Base-by-base conservation (phyloP, 345 rosid genomes). In the Populus tremula region DNA sequence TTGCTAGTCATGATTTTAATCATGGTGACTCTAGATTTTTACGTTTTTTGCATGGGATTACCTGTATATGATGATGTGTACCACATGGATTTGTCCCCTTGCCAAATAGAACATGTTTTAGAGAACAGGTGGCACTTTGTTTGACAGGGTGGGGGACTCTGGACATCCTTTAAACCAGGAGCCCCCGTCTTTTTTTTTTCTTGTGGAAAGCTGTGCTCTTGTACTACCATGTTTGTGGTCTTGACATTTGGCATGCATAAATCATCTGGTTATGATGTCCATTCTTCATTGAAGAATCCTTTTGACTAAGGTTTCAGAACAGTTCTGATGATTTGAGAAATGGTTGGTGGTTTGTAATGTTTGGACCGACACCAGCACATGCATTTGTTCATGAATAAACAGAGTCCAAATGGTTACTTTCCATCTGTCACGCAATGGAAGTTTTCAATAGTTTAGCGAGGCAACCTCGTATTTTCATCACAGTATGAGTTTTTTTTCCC, bases 41-140 rank as follows among this genome's bases (percentile, higher is more conserved):
- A 43, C 47, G 47, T 43, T 43, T 43, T 13, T 43, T 43, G 47
- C 47, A 10, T 59, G 64, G 29, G 29, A 23, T 29, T 29, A 54
- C 35, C 2, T 61, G 29, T 63, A 27, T 64, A 45, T 25, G 75
- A 3, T 72, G 72, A 21, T 20, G 18, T 20, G 71, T 45, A 63
- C 23, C 65, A 13, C 70, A 4, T 33, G 68, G 35, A n/a, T 62
- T 36, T 20, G 74, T 71, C 70, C 72, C 54, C 74, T 68, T 66
- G 53, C 27, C 64, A 23, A 4, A 10, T 0, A 23, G 25, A n/a
- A 59, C 29, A 25, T n/a, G 1, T 12, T 76, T 29, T 68, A 41
- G 38, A 23, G 11, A 73, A 31, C 65, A 59, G 67, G 11, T 41
- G 61, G 73, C 66, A 21, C 21, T 61, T 31, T 45, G 35, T n/a